Base-by-base conservation (phyloP, 495 filamentous ascomycete genomes). In the Trichoderma reesei region DNA sequence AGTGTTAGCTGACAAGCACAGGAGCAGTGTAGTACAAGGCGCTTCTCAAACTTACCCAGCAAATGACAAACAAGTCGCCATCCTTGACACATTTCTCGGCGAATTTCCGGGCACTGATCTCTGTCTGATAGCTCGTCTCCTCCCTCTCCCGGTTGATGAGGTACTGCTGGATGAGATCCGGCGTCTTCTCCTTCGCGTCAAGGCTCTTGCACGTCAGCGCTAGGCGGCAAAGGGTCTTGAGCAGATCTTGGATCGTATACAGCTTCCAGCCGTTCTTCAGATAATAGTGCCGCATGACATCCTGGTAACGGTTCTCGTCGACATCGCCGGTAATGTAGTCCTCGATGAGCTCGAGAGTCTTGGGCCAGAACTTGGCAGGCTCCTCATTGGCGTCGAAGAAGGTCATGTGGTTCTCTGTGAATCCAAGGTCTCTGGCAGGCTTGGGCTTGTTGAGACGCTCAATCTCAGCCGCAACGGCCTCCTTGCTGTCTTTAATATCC, bases 121-220 rank as follows among this genome's bases (percentile, higher is more conserved):
- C 92, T 10, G 86, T 85, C 67, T 89, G 84, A 66, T 89, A 89
- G 18, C 91, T 94, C 0, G 90, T 96, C 70, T 89, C 86, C 5
- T 90, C 86, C 69, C 86, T 86, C 59, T 88, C 84, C 1, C 90
- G 86, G 72, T 91, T 90, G 68, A 85, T 85, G 68, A 92, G 85
- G 79, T 92, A 96, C 16, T 90, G 83, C 66, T 88, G 84, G 63
- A 90, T 85, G 36, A 96, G 90, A 56, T 95, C 91, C 11, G 87
- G 84, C 59, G 88, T 96, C 79, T 91, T 93, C 68, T 99, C 95
- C 72, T 95, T 96, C 36, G 82, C 81, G 65, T 99, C 95, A 8
- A 82, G 83, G 48, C 83, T 86, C 66, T 91, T 85, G 68, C 96
- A 91, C 3, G 77, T 79, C 1, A 89, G 79, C 46, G 86, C 90